phyloP scores from a whole-genome alignment of 108 stramenopile genomes.

The Fistulifera solaris region DNA sequence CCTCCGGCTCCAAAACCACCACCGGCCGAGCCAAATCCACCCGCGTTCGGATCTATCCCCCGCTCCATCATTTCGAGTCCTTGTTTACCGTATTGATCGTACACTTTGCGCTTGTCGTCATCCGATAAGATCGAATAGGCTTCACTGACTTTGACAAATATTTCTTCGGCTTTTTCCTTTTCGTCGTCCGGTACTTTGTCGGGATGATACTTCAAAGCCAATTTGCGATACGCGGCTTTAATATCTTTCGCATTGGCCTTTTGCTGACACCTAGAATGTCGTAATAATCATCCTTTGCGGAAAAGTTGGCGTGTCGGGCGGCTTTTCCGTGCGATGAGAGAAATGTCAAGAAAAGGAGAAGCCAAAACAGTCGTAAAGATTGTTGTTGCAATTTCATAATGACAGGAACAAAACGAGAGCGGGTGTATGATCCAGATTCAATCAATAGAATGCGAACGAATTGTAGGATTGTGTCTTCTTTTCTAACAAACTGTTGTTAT shows the following conservation, averaged over 20 bases:
- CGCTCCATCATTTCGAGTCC: conserved; percentile 61
- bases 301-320: too few relatives aligned
- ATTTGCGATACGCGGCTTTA: conserved; percentile 77
- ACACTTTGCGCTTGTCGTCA: conserved; percentile 73
- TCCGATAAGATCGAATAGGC: conserved; percentile 74
- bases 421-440: too few relatives aligned
- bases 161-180: conserved; percentile 46
- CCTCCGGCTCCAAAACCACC: conserved; percentile 26
- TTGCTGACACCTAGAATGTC: conserved; percentile 54
- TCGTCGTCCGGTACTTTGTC: conserved; percentile 57
- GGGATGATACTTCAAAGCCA: conserved; percentile 63
- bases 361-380: too few relatives aligned
- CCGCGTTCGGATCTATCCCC: conserved; percentile 58
- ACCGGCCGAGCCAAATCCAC: conserved; percentile 45
- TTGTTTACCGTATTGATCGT: conserved; percentile 74
- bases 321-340: too few relatives aligned
- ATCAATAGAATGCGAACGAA: too few relatives aligned
- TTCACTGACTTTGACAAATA: conserved; percentile 58
- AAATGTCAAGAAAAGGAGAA: too few relatives aligned
- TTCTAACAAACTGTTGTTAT: too few relatives aligned
- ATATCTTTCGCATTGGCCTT: conserved; percentile 66
- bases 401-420: too few relatives aligned
- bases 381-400: too few relatives aligned
- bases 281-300: conserved; percentile 52
- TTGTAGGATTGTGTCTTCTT: too few relatives aligned